phyloP scores from a whole-genome alignment of 371 early-diverging fungal genomes.

The Syncephalastrum contaminatum region DNA sequence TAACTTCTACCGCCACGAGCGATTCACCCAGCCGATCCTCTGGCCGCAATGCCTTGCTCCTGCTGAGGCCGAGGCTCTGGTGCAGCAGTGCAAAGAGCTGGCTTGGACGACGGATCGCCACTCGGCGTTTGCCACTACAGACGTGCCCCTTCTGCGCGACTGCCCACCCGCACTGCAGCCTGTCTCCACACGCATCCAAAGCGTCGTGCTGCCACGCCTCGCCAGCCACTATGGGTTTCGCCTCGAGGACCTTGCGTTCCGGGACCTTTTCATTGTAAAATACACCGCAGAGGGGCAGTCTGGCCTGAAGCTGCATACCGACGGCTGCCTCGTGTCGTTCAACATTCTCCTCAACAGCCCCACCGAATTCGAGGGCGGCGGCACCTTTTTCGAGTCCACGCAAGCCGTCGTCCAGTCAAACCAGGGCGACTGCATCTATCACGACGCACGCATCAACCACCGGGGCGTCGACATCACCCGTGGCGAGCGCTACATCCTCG shows the following conservation, averaged over 20 bases:
- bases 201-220: conserved; percentile 24
- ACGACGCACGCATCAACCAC: conserved; percentile 52
- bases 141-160: conserved; percentile 41
- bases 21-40: no score
- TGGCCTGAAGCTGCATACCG: conserved; percentile 50
- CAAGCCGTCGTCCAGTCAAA: conserved; percentile 23
- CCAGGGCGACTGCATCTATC: conserved; percentile 55
- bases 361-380: conserved; percentile 62
- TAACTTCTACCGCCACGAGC: no score
- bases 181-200: conserved; percentile 20
- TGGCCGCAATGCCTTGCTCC: no score
- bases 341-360: conserved; percentile 52
- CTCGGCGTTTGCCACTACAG: conserved; percentile 55
- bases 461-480: conserved; percentile 45
- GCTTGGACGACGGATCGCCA: conserved; percentile 53
- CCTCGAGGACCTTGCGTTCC: conserved; percentile 41
- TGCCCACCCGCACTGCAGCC: conserved; percentile 6
- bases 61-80: no score
- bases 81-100: no score
- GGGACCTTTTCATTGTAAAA: conserved; percentile 59
- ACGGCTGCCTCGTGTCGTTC: conserved; percentile 61
- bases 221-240: conserved; percentile 35
- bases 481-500: conserved; percentile 49
- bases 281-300: conserved; percentile 47
- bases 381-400: conserved; percentile 47